These are phyloP conservation scores for Suillus paluster DNA, from an alignment of 768 basidiomycete species.

Conservation along the genomic window DNA sequence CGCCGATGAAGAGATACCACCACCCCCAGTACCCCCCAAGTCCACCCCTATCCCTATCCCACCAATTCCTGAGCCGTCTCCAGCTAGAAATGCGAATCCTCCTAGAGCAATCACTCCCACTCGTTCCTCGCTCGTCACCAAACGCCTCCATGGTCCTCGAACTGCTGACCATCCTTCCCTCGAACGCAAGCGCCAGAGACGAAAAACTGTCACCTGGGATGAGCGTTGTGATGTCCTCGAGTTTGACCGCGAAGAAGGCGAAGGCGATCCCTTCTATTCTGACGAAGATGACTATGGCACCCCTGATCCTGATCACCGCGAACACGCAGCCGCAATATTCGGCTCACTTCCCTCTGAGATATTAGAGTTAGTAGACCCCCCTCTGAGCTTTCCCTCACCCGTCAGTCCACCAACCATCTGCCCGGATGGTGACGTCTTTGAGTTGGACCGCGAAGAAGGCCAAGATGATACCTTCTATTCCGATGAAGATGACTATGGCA, in stretches of 20 bases:
- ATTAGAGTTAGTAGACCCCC: constrained; percentile 64
- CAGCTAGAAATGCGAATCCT: constrained; percentile 28
- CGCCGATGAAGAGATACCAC: constrained; percentile 33
- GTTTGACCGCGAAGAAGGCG: constrained; percentile 68
- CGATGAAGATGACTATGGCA: constrained; percentile 35
- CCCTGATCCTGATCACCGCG: constrained; percentile 20
- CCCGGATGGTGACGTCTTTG: constrained; percentile 67
- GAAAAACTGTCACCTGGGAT: constrained; percentile 83
- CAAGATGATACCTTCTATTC: constrained; percentile 52
- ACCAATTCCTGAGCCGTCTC: constrained; percentile 43
- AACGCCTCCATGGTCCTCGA: constrained; percentile 78
- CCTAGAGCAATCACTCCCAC: constrained; percentile 36
- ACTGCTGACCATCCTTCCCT: constrained; percentile 43
- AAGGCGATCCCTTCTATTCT: constrained; percentile 51
- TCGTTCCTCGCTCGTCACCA: constrained; percentile 71
- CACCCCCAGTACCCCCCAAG: constrained; percentile 34
- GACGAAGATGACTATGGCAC: constrained; percentile 37
- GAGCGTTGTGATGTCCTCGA: constrained; percentile 84
- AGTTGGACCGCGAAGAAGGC: constrained; percentile 71
- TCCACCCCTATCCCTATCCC: constrained; percentile 34
- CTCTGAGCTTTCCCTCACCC: constrained; percentile 65
- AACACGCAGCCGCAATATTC: constrained; percentile 16
- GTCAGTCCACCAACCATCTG: not conserved
- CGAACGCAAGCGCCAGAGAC: constrained; percentile 49
- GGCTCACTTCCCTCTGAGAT: constrained; percentile 51